A percentile compares a stretch with the other conserved stretches of the same genome.
Conservation (phyloP, 1,139 yeast species). For the Pichia sp. region DNA sequence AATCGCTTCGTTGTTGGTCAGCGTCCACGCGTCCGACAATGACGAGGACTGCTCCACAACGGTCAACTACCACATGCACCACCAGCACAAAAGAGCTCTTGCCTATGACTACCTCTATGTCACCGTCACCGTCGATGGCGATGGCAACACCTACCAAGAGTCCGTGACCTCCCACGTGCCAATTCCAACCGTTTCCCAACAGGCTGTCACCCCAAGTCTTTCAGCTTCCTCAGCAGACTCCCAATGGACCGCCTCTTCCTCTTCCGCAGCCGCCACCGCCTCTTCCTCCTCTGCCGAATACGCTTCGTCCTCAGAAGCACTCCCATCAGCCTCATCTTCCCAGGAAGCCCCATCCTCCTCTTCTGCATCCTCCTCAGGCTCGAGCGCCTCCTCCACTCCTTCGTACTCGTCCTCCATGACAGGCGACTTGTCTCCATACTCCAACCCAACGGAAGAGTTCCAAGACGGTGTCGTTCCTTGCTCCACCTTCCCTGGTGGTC, state of each 20-base stretch:
- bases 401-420: constrained; percentile 16
- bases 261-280: constrained; percentile 22
- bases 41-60: constrained; percentile 37
- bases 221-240: too few relatives aligned
- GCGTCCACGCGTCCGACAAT: constrained; percentile 11
- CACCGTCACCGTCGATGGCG: constrained; percentile 67
- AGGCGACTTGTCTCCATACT: constrained; percentile 56
- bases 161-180: constrained; percentile 21
- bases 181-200: not conserved
- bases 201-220: not conserved
- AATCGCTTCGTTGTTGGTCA: constrained; percentile 20
- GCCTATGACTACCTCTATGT: constrained; percentile 80
- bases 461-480: constrained; percentile 79
- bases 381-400: constrained; percentile 32
- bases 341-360: constrained; percentile 4
- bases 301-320: constrained; percentile 14
- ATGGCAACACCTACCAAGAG: constrained; percentile 45
- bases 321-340: constrained; percentile 1
- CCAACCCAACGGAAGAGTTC: constrained; percentile 31
- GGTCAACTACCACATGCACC: constrained; percentile 50
- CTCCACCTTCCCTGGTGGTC: constrained; percentile 77
- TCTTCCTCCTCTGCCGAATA: constrained; percentile 16
- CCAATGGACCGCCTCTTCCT: constrained; percentile 9
- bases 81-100: constrained; percentile 70
- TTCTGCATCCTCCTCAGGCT: constrained; percentile 28